Conservation (phyloP, 148 eudicot species). For the Rhododendron mucronatum region DNA sequence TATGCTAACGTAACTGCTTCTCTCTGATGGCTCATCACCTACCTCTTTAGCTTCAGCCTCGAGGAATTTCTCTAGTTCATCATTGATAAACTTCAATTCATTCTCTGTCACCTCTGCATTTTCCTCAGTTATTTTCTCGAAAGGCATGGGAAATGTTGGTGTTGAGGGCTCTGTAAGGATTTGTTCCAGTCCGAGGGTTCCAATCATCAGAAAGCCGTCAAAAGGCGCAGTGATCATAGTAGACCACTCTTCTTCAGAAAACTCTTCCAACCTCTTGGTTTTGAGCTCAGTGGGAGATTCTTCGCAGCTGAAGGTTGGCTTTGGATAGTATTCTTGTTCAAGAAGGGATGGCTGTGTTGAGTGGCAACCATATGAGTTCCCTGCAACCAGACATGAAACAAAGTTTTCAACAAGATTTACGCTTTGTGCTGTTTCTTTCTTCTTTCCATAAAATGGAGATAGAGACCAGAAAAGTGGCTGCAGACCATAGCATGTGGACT, state of each 20-base stretch:
- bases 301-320: slow-evolving; percentile 24
- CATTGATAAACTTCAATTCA: slow-evolving; percentile 52
- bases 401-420: background rate
- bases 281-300: slow-evolving; percentile 15
- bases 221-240: slow-evolving; percentile 23
- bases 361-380: slow-evolving; percentile 21
- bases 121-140: slow-evolving; percentile 28
- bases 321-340: slow-evolving; percentile 26
- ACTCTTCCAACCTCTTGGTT: slow-evolving; percentile 11
- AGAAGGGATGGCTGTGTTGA: slow-evolving; percentile 30
- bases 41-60: slow-evolving; percentile 34
- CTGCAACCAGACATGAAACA: slow-evolving; percentile 30
- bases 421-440: background rate
- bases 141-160: slow-evolving; percentile 43
- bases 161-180: slow-evolving; percentile 47
- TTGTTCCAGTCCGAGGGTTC: slow-evolving; percentile 62
- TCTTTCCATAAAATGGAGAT: background rate
- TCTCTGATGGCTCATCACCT: slow-evolving; percentile 31
- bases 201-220: slow-evolving; percentile 67
- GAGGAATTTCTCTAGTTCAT: slow-evolving; percentile 58
- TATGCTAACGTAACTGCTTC: slow-evolving; percentile 44
- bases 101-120: slow-evolving; percentile 34
- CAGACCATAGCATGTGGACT: background rate
- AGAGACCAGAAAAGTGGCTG: background rate
- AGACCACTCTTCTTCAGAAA: slow-evolving; percentile 26